Conservation (phyloP, 441 rosid genomes). For the Euphorbia corollata region DNA sequence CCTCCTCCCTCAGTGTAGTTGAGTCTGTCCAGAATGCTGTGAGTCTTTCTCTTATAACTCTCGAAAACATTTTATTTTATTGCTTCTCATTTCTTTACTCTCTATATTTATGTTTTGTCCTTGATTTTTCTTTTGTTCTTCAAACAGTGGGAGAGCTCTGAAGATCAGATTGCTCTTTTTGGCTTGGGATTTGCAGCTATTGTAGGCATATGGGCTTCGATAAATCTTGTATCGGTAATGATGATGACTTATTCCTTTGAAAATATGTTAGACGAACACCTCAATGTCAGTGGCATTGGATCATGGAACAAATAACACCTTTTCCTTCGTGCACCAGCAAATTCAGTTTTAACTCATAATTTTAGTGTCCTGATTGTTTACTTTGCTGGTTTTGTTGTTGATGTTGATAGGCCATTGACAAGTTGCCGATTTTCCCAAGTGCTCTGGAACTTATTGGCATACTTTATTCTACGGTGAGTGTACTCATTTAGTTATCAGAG, state of each 20-base stretch:
- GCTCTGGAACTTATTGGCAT: conserved; percentile 66
- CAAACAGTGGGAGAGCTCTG: conserved; percentile 68
- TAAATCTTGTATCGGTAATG: conserved; percentile 54
- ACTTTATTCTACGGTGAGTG: conserved; percentile 59
- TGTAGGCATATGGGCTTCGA: conserved; percentile 72
- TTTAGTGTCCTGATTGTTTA: no score
- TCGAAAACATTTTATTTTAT: neutral
- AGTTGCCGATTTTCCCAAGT: conserved; percentile 59
- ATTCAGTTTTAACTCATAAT: neutral
- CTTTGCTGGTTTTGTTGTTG: conserved; percentile 1
- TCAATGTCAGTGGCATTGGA: neutral
- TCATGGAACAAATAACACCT: neutral
- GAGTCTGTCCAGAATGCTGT: conserved; percentile 57
- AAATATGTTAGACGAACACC: no score
- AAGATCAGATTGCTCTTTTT: conserved; percentile 64
- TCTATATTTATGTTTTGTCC: neutral
- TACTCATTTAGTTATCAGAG: conserved; percentile 3
- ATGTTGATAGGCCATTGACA: conserved; percentile 53
- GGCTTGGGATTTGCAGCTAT: conserved; percentile 74
- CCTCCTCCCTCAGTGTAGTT: conserved; percentile 43
- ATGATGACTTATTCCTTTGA: conserved; percentile 4
- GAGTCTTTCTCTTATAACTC: conserved; percentile 20
- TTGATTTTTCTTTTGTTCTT: conserved; percentile 17
- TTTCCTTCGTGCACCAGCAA: neutral
- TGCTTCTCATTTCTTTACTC: no score